phyloP scores from a whole-genome alignment of 257 asterid genomes.

The Nicotiana sylvestris region DNA sequence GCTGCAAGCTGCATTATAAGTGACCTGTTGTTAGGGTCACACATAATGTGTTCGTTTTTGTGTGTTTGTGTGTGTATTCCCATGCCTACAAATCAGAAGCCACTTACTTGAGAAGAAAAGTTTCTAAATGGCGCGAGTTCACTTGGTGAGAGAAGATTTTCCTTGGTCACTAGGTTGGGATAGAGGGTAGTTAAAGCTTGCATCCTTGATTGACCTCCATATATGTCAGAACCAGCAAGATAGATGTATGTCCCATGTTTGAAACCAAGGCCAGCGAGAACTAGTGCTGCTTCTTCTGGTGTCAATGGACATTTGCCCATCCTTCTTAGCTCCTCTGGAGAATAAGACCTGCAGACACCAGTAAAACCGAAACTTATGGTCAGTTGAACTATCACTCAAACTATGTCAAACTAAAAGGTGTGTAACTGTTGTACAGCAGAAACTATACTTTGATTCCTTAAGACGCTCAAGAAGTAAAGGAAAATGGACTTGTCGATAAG shows the following conservation, averaged over 20 bases:
- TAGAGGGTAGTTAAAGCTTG: slow-evolving; percentile 56
- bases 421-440: background rate
- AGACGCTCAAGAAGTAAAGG: slow-evolving; percentile 75
- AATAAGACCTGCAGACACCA: slow-evolving; percentile 32
- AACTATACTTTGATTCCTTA: slow-evolving; percentile 47
- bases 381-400: background rate
- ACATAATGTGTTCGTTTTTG: background rate
- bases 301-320: slow-evolving; percentile 84
- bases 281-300: slow-evolving; percentile 93
- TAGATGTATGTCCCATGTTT: slow-evolving; percentile 54
- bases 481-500: slow-evolving; percentile 80
- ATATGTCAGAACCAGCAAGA: slow-evolving; percentile 83
- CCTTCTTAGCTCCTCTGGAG: slow-evolving; percentile 51
- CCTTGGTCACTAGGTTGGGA: slow-evolving; percentile 76
- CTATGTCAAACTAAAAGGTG: background rate
- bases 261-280: slow-evolving; percentile 82
- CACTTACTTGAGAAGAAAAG: slow-evolving; percentile 78
- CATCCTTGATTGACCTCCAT: slow-evolving; percentile 75
- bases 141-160: slow-evolving; percentile 65
- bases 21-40: background rate
- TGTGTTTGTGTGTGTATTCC: background rate
- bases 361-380: background rate
- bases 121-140: slow-evolving; percentile 78
- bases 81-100: background rate
- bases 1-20: slow-evolving; percentile 80